Conservation (phyloP, 75 land plant genomes). For the Pinus albicaulis region DNA sequence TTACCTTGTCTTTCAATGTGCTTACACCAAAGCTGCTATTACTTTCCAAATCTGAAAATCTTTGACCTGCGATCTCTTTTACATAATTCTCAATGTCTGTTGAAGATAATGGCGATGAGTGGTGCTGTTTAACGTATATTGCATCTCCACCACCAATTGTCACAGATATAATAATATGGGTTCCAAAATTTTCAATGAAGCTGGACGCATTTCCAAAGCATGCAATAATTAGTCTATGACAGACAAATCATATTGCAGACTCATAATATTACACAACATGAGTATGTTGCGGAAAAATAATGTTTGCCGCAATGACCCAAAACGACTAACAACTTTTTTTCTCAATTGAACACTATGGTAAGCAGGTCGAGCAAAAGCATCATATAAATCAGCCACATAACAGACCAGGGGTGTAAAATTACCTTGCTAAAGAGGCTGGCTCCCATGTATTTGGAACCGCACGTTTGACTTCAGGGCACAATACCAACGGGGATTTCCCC, state of each 20-base stretch:
- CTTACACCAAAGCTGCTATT: conserved; percentile 23
- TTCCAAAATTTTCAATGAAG: conserved; percentile 92
- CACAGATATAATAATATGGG: conserved; percentile 75
- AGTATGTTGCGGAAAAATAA: neutral
- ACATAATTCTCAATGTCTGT: conserved; percentile 62
- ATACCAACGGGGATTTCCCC: conserved; percentile 22
- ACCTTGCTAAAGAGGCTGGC: conserved; percentile 79
- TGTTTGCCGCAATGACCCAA: neutral
- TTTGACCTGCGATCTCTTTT: conserved; percentile 61
- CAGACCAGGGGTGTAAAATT: conserved; percentile 7
- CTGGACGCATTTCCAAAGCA: conserved; percentile 28
- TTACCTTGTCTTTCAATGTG: conserved; percentile 65
- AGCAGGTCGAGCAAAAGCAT: too few relatives aligned
- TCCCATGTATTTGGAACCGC: conserved; percentile 73
- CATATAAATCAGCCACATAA: neutral
- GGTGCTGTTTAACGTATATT: conserved; percentile 79
- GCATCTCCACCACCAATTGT: conserved; percentile 90
- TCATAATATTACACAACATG: neutral
- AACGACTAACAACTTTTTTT: neutral
- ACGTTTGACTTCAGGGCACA: conserved; percentile 46
- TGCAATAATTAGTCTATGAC: neutral
- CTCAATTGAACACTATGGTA: too few relatives aligned
- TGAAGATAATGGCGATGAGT: conserved; percentile 54
- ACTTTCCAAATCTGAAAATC: conserved; percentile 47
- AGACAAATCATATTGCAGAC: neutral